These are phyloP conservation scores for Medicago truncatula DNA, from an alignment of 306 rosid species.

Conservation along the genomic window MtrunA17r5.0-ANR NC_053042.1:11736001-11736500, in stretches of 20 bases:
- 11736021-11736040: neutral
- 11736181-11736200: neutral
- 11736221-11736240: neutral
- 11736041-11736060: constrained; percentile 26
- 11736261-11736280: too few relatives aligned
- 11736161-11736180: neutral
- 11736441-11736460: too few relatives aligned
- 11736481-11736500: neutral
- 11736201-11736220: neutral
- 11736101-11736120: constrained; percentile 7
- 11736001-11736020: neutral
- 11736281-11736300: too few relatives aligned
- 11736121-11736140: neutral
- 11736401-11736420: neutral
- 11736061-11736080: constrained; percentile 22
- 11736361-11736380: too few relatives aligned
- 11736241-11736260: neutral
- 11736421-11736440: neutral
- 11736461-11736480: neutral
- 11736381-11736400: neutral
- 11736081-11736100: constrained; percentile 5
- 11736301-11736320: too few relatives aligned
- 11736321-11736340: too few relatives aligned
- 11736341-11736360: too few relatives aligned
- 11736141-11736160: neutral